Percentiles rank a stretch among this genome's conserved stretches.
These are phyloP conservation scores for Anastatica hierochuntica DNA, from an alignment of 345 rosid genomes.

Conservation along the genomic window DNA sequence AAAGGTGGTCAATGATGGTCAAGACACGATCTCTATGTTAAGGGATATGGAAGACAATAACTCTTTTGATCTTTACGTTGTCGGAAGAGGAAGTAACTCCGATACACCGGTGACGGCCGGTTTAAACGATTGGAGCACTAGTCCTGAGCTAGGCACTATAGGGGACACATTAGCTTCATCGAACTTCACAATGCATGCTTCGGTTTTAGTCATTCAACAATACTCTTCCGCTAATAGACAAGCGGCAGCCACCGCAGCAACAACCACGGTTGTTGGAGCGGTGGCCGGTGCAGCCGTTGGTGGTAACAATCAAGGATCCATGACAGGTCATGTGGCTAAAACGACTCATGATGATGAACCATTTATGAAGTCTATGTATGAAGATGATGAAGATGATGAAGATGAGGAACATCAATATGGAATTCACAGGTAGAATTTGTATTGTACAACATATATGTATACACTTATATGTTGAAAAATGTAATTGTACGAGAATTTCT, in stretches of 20 bases:
- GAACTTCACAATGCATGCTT: constrained; percentile 36
- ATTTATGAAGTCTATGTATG: constrained; percentile 25
- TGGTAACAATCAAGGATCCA: constrained; percentile 5
- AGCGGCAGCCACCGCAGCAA: too few species aligned
- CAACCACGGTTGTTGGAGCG: constrained; percentile 1
- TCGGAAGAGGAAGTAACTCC: constrained; percentile 42
- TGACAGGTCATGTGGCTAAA: constrained; percentile 2
- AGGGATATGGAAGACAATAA: constrained; percentile 29
- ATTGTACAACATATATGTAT: background rate
- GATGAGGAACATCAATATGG: constrained; percentile 11
- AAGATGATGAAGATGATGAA: constrained; percentile 21
- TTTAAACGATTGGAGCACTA: constrained; percentile 44
- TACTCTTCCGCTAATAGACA: constrained; percentile 25
- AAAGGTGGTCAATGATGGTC: constrained; percentile 35
- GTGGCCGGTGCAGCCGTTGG: background rate
- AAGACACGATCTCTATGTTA: constrained; percentile 30
- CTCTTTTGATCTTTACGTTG: constrained; percentile 38
- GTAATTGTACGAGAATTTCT: too few species aligned
- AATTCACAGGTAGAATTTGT: constrained; percentile 10
- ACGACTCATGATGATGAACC: constrained; percentile 22
- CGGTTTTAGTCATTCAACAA: constrained; percentile 57
- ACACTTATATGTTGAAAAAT: too few species aligned
- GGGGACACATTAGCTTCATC: constrained; percentile 51
- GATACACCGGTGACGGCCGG: constrained; percentile 33
- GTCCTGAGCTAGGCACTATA: constrained; percentile 49